Evolutionary conservation across 1,139 yeast species (phyloP), one percentile per base, ranked within the genome.

Genomic region (Yamadazyma mexicana): DNA sequence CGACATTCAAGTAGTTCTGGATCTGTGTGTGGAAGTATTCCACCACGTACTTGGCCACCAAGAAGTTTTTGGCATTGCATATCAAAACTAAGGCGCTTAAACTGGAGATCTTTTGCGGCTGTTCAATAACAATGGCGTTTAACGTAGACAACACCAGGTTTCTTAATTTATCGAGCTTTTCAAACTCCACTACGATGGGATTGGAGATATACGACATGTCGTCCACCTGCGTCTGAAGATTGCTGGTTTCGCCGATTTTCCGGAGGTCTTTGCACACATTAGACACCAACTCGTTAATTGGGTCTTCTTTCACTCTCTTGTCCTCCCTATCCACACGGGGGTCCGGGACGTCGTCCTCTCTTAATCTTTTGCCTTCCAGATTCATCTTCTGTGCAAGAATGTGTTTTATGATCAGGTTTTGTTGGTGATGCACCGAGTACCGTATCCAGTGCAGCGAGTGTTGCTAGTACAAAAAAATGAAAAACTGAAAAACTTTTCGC

Each of bases 61-160:
- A 71, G 37, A 78, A 75, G 58, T 82, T 82, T 47, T 76, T 76
- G 12, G 85, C 72, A 61, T 85, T 83, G 42, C 88, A 81, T 26
- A 83, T 70, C 50, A 83, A 73, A 9, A 91, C 66, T 48, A 88
- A 72, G n/a, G 83, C 80, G 24, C 88, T 76, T 44, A 91, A 64
- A 17, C 84, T 77, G 18, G 82, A 79, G 44, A 84, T 77, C 58
- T 91, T 92, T 51, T 91, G 96, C 1, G 98, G 98, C 61, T 91
- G 97, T 61, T 92, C 98, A 31, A 77, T 63, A 8, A 86, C 71
- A 32, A 87, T 77, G 1, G 95, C 88, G 44, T 74, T 73, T 24
- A 88, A 61, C 1, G 89, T 85, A 38, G 74, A 72, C 51, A 84
- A 67, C 17, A 85, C 69, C 14, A 83, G 78, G 37, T 64, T 66